Evolutionary conservation across 805 yeast species (phyloP), one percentile per base, ranked within the genome.

Genomic region (Lipomyces kockii): DNA sequence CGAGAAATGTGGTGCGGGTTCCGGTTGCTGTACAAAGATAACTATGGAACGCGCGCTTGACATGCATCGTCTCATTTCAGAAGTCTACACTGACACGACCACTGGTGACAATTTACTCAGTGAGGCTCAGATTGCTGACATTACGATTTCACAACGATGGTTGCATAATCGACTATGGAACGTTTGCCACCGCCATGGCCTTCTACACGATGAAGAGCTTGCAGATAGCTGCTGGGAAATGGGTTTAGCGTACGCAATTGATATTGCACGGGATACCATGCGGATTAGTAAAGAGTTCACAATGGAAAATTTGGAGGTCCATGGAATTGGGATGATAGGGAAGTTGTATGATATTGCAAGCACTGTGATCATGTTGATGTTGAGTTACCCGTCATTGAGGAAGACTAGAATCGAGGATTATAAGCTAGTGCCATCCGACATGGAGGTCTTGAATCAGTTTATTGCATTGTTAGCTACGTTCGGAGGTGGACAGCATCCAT

Each of bases 311-410:
- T 25, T 65, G 25, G 68, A 65, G 34, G 60, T 58, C 5, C 67
- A 65, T 20, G 68, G 68, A 5, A 57, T 65, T 22, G 67, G 63
- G 2, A 29, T 65, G 27, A 59, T 43, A 1, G 68, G 64, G 29
- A 65, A 65, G 37, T 32, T 65, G n/a, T 65, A 63, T 35, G 66
- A 65, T 37, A 63, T 65, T 20, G 65, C 63, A 25, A 37, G 17
- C 25, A 52, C 25, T 11, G 51, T 25, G n/a, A n/a, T n/a, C 22
- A 25, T 17, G 52, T 6, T 60, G 60, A 9, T 46, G 29, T 17
- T n/a, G 29, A 6, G 49, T 3, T 43, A 43, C 7, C 49, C 22
- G 49, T n/a, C 11, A n/a, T 43, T 43, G 49, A 8, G 11, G 11
- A 17, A n/a, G 2, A 5, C n/a, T 8, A 17, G 49, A 43, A n/a